Evolutionary conservation across 2,329 filamentous ascomycete species (phyloP), one percentile per base, ranked within the genome.

Genomic region (Chaetomium sp.): DNA sequence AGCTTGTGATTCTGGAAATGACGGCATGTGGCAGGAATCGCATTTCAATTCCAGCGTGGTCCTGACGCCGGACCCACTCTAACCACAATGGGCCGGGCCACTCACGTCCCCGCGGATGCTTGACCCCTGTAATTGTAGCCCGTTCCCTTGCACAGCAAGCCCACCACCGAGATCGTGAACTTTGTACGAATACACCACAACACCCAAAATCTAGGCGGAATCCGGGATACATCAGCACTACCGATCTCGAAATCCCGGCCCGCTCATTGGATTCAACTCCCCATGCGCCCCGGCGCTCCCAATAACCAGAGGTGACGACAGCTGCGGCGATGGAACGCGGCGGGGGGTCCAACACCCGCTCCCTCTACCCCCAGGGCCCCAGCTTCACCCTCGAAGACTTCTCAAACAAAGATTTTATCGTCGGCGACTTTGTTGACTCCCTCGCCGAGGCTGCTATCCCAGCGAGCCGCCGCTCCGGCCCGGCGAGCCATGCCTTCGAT

Each of bases 351-450:
- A 77, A 77, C 58, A 79, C 82, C 64, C 80, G 85, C 73, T 79
- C 84, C 62, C 79, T 91, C 68, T 92, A 89, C 69, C 86, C 87
- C 55, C 84, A 84, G 70, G 88, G 86, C 41, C 89, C 89, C 58
- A 87, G 80, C 70, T 96, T 96, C 75, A 89, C 85, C 8, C 79
- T 97, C 59, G 89, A 96, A 45, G 91, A 91, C 74, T 90, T 91
- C 72, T 89, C 89, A 55, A 88, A 79, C 69, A 88, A 88, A 66
- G 94, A 97, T 74, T 99, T 97, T 68, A 96, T 97, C 61, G 92
- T 97, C 62, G 91, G 95, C 67, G 94, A 99, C 74, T 99, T 99
- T 69, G 86, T 99, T 65, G 95, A 99, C 70, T 84, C 86, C 51
- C 84, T 99, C 56, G 94, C 92, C 50, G 91, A 97, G 61, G 88